Evolutionary conservation across 1,284 basidiomycete species (phyloP), one percentile per base, ranked within the genome.

Genomic region (Paramarasmius palmivorus): DNA sequence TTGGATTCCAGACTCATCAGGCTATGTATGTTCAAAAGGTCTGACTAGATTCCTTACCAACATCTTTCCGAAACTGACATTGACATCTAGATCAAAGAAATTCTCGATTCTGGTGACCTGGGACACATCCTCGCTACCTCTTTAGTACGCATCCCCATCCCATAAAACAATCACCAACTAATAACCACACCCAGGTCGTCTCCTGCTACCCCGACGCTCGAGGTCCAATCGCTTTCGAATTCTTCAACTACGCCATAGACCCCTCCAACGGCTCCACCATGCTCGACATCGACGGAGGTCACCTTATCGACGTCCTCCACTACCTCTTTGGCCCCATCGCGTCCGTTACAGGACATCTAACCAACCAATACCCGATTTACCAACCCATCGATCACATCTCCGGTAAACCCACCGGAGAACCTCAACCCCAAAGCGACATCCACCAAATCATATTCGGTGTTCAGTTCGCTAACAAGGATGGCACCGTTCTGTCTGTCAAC

Each of bases 1-100:
- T 74, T n/a, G 72, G 72, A 3, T 52, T 67, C 15, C 72, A 75
- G 47, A 64, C 59, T 2, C 59, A 68, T 41, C 62, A 68, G 40
- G 58, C 57, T 15, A 52, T 59, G 2, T 55, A 59, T 7, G 37
- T 68, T 15, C 58, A 53, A 29, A 70, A 69, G 67, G 69, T 69
- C 20, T 39, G 19, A 26, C 34, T 48, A 7, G n/a, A 12, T 14
- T 34, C 9, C 15, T 20, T 17, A 22, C 10, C 14, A 19, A 22
- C 9, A 5, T 46, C 17, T 15, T 25, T 6, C 25, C 17, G 17
- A 6, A 17, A 44, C 41, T 3, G 17, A 23, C n/a, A n/a, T n/a
- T 12, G 15, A 12, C 12, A 12, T 36, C 4, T 34, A 55, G 44
- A 42, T 50, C 1, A 55, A 55, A 26, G 25, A 39, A 7, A 38